A percentile compares a stretch with the other conserved stretches of the same genome.
phyloP scores from a whole-genome alignment of 2,329 filamentous ascomycete genomes.

The Lithohypha guttulata region DNA sequence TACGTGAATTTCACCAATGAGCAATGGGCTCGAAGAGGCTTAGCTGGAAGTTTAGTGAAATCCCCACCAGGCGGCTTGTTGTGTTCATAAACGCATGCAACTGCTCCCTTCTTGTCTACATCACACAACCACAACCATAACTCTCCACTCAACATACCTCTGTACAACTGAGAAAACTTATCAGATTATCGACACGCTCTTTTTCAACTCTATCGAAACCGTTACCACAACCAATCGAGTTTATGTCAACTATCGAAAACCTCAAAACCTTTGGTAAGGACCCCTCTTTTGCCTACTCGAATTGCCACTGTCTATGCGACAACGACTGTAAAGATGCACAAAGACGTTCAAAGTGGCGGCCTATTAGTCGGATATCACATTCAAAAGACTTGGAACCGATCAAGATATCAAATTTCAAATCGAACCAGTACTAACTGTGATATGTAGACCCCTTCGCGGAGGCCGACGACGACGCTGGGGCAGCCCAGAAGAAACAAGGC shows the following conservation, averaged over 20 bases:
- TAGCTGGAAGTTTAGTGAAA: background rate
- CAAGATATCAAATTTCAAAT: no score
- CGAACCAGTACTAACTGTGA: constrained; percentile 12
- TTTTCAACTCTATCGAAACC: constrained; percentile 24
- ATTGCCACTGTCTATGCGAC: constrained; percentile 10
- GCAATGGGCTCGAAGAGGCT: background rate
- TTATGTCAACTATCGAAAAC: constrained; percentile 95
- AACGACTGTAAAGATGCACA: background rate
- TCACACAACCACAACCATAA: constrained; percentile 11
- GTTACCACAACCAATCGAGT: constrained; percentile 44
- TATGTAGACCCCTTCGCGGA: constrained; percentile 97
- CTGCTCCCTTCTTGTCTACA: constrained; percentile 9
- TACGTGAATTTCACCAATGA: no score
- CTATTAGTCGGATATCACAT: no score
- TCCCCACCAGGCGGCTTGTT: background rate
- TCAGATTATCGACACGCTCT: constrained; percentile 19
- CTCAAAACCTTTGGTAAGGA: constrained; percentile 85
- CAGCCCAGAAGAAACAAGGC: constrained; percentile 65
- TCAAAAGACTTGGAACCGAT: no score
- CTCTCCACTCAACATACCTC: constrained; percentile 15
- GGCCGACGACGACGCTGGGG: constrained; percentile 98
- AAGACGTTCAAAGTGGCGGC: no score
- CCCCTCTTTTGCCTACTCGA: constrained; percentile 21
- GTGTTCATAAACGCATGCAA: constrained; percentile 4
- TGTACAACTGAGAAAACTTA: constrained; percentile 14